Conservation (phyloP, 1,284 basidiomycete genomes). For the Boletus mariae region DNA sequence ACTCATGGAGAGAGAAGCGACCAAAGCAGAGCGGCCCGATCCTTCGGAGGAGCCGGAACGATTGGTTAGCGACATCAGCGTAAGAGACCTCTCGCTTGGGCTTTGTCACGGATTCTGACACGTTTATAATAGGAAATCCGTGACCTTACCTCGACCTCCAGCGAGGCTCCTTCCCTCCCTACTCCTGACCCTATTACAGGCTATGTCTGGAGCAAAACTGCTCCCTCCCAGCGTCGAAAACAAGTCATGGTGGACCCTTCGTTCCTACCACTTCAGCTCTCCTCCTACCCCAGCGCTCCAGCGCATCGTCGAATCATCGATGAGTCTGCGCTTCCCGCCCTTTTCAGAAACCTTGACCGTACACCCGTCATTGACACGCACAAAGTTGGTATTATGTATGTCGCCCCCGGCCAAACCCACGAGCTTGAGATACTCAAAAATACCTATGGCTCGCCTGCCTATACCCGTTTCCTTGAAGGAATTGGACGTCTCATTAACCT, state of each 20-base stretch:
- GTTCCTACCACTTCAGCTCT: constrained; percentile 86
- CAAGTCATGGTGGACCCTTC: constrained; percentile 83
- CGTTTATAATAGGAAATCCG: constrained; percentile 22
- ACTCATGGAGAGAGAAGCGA: constrained; percentile 63
- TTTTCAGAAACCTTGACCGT: constrained; percentile 74
- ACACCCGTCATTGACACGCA: constrained; percentile 97
- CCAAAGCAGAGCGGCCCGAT: constrained; percentile 31
- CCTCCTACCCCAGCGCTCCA: constrained; percentile 63
- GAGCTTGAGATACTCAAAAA: constrained; percentile 91
- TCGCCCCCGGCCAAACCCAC: constrained; percentile 84
- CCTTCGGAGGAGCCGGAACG: constrained; percentile 10
- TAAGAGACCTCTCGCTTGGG: constrained; percentile 6
- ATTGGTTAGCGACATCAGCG: constrained; percentile 2
- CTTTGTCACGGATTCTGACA: constrained; percentile 10
- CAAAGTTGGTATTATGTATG: constrained; percentile 96
- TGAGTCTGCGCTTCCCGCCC: constrained; percentile 45
- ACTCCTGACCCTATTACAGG: constrained; percentile 68
- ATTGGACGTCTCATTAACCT: constrained; percentile 88
- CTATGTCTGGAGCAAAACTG: constrained; percentile 80
- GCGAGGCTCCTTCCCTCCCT: constrained; percentile 25
- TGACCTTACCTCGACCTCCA: constrained; percentile 5
- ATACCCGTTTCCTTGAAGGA: constrained; percentile 88
- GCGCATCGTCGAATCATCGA: constrained; percentile 54
- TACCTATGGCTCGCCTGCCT: constrained; percentile 90
- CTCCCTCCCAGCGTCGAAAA: constrained; percentile 85